These are phyloP conservation scores for Aspergillus texensis DNA, from an alignment of 2,329 filamentous ascomycete species.

Conservation along the genomic window DNA sequence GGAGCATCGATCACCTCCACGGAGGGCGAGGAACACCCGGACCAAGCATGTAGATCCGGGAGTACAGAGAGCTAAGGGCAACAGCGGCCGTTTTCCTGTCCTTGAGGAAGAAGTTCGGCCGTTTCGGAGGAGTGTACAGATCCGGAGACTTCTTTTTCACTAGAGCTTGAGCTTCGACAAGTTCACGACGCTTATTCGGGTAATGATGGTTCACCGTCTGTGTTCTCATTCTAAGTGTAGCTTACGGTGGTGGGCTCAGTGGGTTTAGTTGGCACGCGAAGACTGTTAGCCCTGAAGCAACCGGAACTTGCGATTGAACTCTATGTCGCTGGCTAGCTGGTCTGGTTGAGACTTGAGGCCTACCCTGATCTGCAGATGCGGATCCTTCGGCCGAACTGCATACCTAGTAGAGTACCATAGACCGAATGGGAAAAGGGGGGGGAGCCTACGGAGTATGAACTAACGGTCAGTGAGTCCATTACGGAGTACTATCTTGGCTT, in stretches of 20 bases:
- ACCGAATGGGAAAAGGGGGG: neutral
- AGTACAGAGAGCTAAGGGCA: neutral
- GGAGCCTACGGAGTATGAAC: neutral
- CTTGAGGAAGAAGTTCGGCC: conserved; percentile 1
- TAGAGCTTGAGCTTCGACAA: conserved; percentile 5
- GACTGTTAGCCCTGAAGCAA: conserved; percentile 1
- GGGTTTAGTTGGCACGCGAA: conserved; percentile 5
- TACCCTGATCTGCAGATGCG: neutral
- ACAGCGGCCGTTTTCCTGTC: neutral
- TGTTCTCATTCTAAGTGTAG: neutral
- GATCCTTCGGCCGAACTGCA: conserved; percentile 5
- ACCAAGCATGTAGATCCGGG: neutral
- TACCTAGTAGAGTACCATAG: neutral
- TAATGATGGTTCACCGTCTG: conserved; percentile 2
- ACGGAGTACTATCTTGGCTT: neutral
- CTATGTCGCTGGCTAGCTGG: neutral
- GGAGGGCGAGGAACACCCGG: conserved; percentile 2
- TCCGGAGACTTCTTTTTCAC: neutral
- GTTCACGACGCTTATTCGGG: conserved; percentile 3
- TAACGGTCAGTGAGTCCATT: neutral
- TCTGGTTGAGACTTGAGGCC: neutral
- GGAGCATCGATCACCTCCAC: conserved; percentile 1
- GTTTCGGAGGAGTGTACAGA: conserved; percentile 5
- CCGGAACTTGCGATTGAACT: conserved; percentile 1
- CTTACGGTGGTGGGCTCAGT: neutral